A percentile compares a stretch with the other conserved stretches of the same genome.
Evolutionary conservation across 2,329 filamentous ascomycete species (phyloP).

Genomic region (Lachnellula cervina): DNA sequence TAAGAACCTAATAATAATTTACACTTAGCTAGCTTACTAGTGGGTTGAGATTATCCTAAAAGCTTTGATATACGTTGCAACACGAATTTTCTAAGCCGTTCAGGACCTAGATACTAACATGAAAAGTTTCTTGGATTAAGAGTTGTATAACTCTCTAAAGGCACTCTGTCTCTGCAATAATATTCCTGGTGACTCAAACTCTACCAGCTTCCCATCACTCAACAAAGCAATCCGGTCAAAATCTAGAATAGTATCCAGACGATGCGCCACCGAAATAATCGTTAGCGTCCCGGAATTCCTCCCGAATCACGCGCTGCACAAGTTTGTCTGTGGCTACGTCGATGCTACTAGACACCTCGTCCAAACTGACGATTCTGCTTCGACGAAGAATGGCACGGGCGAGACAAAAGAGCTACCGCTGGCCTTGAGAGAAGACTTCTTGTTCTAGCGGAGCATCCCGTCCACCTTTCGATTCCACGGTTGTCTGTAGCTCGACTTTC

Average conservation of each 20-base stretch:
- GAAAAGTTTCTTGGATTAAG: too few species aligned
- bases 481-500: slow-evolving; percentile 53
- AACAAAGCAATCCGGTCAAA: slow-evolving; percentile 27
- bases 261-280: slow-evolving; percentile 39
- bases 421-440: slow-evolving; percentile 36
- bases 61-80: too few species aligned
- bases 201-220: neutral
- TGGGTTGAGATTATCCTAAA: too few species aligned
- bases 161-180: neutral
- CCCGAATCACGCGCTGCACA: slow-evolving; percentile 38
- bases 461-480: slow-evolving; percentile 30
- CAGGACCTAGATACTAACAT: too few species aligned
- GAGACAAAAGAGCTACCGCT: slow-evolving; percentile 43
- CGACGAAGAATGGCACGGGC: slow-evolving; percentile 38
- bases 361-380: slow-evolving; percentile 29
- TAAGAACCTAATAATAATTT: too few species aligned
- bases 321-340: slow-evolving; percentile 28
- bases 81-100: too few species aligned
- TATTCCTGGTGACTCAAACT: neutral
- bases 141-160: too few species aligned
- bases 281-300: slow-evolving; percentile 52
- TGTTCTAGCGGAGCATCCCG: neutral
- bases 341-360: slow-evolving; percentile 27
- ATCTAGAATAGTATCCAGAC: slow-evolving; percentile 41
- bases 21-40: too few species aligned